These are phyloP conservation scores for Neolecta irregularis DNA, from an alignment of 1,139 yeast species.

Conservation along the genomic window DNA sequence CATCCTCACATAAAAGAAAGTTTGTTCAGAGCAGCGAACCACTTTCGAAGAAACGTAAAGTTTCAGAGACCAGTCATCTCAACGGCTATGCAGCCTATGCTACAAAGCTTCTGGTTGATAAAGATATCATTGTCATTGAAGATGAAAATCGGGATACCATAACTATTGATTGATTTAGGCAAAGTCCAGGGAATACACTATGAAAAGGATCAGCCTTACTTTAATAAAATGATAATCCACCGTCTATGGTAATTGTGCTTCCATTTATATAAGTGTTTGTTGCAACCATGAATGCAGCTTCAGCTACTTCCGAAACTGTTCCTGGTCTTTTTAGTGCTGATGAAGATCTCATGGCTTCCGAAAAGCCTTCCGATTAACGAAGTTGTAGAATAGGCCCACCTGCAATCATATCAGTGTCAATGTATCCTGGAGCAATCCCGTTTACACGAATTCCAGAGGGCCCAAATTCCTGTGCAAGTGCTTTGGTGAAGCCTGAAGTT, in stretches of 20 bases:
- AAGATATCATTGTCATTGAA: constrained; percentile 15
- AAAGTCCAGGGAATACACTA: constrained; percentile 19
- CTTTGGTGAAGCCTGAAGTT: constrained; percentile 39
- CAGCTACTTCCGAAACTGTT: constrained; percentile 23
- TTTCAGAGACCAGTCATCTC: too few species aligned
- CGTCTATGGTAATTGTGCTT: constrained; percentile 22
- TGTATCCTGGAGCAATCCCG: constrained; percentile 57
- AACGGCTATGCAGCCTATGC: constrained; percentile 15
- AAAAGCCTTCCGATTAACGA: constrained; percentile 12
- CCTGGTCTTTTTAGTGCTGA: constrained; percentile 20
- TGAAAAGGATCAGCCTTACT: constrained; percentile 23
- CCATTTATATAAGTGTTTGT: constrained; percentile 22
- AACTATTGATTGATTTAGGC: constrained; percentile 7
- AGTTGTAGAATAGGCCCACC: constrained; percentile 6
- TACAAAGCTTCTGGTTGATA: constrained; percentile 16
- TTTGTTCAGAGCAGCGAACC: constrained; percentile 18
- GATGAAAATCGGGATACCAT: constrained; percentile 1
- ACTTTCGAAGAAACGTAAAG: constrained; percentile 10
- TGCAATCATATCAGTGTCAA: constrained; percentile 62
- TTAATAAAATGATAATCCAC: constrained; percentile 19
- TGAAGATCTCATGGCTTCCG: constrained; percentile 15
- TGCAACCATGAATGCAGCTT: constrained; percentile 23
- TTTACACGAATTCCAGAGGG: constrained; percentile 40
- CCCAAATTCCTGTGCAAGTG: constrained; percentile 49
- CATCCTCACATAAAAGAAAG: constrained; percentile 19